Conservation (phyloP, 2,329 filamentous ascomycete species). For the Paracoccidioides lutzii region DNA sequence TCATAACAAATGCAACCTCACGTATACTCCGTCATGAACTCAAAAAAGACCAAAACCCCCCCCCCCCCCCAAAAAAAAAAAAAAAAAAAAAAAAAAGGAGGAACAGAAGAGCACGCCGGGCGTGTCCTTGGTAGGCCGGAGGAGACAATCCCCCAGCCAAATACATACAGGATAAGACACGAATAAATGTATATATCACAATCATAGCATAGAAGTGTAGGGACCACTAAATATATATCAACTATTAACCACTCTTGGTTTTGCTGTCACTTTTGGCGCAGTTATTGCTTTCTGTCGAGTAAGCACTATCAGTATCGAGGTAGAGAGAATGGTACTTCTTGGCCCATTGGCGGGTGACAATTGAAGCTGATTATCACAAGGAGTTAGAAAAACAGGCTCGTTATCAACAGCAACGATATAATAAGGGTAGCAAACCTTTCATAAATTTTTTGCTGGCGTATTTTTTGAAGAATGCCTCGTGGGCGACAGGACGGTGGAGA, state of each 20-base stretch:
- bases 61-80: too few relatives aligned
- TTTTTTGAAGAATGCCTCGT: constrained; percentile 99
- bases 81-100: constrained; percentile 13
- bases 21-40: constrained; percentile 10
- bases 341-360: constrained; percentile 83
- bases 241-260: constrained; percentile 23
- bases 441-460: constrained; percentile 99
- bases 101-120: constrained; percentile 9
- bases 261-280: constrained; percentile 22
- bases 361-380: constrained; percentile 52
- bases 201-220: not conserved
- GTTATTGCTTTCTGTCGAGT: constrained; percentile 20
- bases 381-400: constrained; percentile 13
- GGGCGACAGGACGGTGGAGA: constrained; percentile 73
- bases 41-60: constrained; percentile 6
- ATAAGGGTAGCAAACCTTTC: constrained; percentile 56
- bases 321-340: constrained; percentile 53
- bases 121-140: constrained; percentile 4
- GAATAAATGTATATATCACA: constrained; percentile 1
- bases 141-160: constrained; percentile 2
- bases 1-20: constrained; percentile 27
- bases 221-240: constrained; percentile 5
- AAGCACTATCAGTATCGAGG: constrained; percentile 16
- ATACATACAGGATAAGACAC: constrained; percentile 2
- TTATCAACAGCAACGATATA: not conserved